Base-by-base conservation (phyloP, 164 flowering plant genomes). In the Umbilicus rupestris region DNA sequence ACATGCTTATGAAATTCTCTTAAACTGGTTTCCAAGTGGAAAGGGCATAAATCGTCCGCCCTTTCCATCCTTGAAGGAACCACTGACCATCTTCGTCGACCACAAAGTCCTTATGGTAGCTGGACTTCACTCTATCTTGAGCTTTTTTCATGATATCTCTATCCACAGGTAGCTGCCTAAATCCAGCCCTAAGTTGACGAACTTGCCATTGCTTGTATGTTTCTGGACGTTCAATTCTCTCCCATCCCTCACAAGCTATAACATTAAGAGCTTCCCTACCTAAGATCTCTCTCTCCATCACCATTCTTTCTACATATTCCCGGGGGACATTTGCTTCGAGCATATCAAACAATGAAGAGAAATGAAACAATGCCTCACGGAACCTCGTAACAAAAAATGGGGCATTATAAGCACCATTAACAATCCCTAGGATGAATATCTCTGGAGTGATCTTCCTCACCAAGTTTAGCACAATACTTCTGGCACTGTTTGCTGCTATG, bases 21-120 rank as follows among this genome's bases (percentile, higher is more conserved):
- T 74, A 72, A 2, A 71, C 76, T 50, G 93, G 84, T 69, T 69
- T 79, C 96, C 96, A 90, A 59, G 72, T 64, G 35, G 91, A 82
- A 42, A 86, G 70, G 30, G 93, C 90, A 62, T 75, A 79, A 11
- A 81, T 70, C 17, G 80, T 84, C 69, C 93, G 74, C 7, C 93
- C 96, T 70, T 87, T 89, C 96, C 96, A 89, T 63, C 96, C 96
- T 64, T 78, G 89, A 68, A 89, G 64, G 76, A 89, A 64, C 96
- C 96, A 89, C 64, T 72, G 76, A 64, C 80, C 68, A 68, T 87
- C 93, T 75, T 83, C 85, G 60, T 85, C 91, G 15, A 87, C 73
- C 26, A 86, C 72, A 68, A 84, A 87, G 69, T 90, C 96, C 71
- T 79, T 84, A 77, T 87, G 90, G 76, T 87, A 87, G 68, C 28